Conservation (phyloP, 2,329 filamentous ascomycete species). For the Xylariaceae sp. region DNA sequence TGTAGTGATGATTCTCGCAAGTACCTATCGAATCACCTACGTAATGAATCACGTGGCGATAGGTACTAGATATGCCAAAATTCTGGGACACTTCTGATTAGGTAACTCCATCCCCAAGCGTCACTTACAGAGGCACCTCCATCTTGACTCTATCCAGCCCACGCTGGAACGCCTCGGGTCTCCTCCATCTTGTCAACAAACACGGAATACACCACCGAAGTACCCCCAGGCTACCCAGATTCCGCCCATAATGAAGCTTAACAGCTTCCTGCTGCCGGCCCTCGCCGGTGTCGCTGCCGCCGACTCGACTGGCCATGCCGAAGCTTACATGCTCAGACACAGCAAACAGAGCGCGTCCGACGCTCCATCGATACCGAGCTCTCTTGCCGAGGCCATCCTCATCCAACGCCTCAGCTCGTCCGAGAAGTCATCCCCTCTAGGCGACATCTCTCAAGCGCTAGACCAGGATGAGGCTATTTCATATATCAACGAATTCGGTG, state of each 20-base stretch:
- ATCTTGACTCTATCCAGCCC: neutral
- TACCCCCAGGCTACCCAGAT: constrained; percentile 12
- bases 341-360: constrained; percentile 28
- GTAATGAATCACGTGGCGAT: neutral
- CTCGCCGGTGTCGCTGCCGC: constrained; percentile 34
- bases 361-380: constrained; percentile 43
- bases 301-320: constrained; percentile 34
- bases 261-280: constrained; percentile 36
- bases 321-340: constrained; percentile 50
- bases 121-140: neutral
- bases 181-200: constrained; percentile 1
- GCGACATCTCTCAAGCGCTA: constrained; percentile 40
- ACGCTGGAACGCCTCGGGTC: constrained; percentile 14
- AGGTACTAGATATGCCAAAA: constrained; percentile 5
- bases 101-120: neutral
- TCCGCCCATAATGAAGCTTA: constrained; percentile 37
- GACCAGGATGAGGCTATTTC: constrained; percentile 47
- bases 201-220: constrained; percentile 3
- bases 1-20: neutral
- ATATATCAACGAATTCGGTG: constrained; percentile 57
- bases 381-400: constrained; percentile 53
- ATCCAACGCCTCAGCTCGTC: constrained; percentile 50
- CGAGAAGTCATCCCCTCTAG: constrained; percentile 44
- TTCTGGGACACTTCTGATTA: neutral
- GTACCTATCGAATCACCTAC: neutral